phyloP scores from a whole-genome alignment of 352 stramenopile genomes.

The Globisporangium orthogonon region DNA sequence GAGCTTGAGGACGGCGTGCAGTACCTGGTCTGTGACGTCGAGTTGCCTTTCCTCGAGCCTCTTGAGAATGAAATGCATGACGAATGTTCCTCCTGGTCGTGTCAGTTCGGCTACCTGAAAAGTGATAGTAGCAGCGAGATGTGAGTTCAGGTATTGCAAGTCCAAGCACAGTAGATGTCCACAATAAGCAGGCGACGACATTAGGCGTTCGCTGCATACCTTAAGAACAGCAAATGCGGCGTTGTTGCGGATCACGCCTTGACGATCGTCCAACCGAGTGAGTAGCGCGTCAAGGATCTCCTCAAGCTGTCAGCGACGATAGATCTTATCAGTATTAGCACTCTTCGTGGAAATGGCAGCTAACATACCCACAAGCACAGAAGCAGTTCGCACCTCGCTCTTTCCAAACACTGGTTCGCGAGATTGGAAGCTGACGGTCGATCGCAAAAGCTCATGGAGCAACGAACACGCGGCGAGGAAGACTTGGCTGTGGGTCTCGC shows the following conservation, averaged over 20 bases:
- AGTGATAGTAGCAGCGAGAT: slow-evolving; percentile 2
- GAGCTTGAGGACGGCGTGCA: slow-evolving; percentile 37
- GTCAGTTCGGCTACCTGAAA: slow-evolving; percentile 26
- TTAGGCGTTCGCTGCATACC: slow-evolving; percentile 1
- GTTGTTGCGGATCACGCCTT: slow-evolving; percentile 23
- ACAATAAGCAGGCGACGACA: background rate
- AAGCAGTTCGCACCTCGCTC: background rate
- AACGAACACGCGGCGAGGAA: slow-evolving; percentile 24
- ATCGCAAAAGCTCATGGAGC: slow-evolving; percentile 9
- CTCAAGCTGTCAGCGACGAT: slow-evolving; percentile 6
- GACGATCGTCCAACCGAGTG: slow-evolving; percentile 17
- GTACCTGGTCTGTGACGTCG: slow-evolving; percentile 16
- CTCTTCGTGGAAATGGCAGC: background rate
- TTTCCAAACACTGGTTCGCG: background rate
- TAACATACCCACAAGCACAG: too few relatives aligned
- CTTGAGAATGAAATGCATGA: slow-evolving; percentile 29
- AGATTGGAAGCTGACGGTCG: background rate
- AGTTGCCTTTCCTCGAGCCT: slow-evolving; percentile 17
- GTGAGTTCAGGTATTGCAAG: background rate
- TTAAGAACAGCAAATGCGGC: slow-evolving; percentile 24
- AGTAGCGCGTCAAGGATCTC: slow-evolving; percentile 10
- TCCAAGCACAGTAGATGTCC: slow-evolving; percentile 2
- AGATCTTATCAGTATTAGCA: background rate
- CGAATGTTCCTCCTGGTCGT: slow-evolving; percentile 26
- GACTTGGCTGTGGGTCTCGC: slow-evolving; percentile 17